Evolutionary conservation across 2,329 filamentous ascomycete species (phyloP).

Genomic region (Arachnomyces sp.): DNA sequence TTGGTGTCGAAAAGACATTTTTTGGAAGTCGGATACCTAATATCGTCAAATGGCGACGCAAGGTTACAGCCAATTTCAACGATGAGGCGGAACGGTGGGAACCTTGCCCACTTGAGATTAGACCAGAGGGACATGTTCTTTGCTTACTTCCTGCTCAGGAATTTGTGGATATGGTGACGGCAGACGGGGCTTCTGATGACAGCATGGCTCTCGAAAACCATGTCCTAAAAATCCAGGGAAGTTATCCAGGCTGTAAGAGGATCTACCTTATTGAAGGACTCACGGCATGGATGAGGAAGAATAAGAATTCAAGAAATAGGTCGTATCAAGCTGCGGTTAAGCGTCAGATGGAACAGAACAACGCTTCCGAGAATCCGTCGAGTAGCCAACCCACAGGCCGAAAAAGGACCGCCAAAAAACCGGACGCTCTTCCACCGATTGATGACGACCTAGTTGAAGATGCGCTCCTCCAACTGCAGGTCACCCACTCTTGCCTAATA

Average conservation of each 20-base stretch:
- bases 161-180: conserved; percentile 55
- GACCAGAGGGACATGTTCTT: conserved; percentile 54
- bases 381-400: conserved; percentile 17
- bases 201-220: conserved; percentile 51
- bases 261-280: conserved; percentile 70
- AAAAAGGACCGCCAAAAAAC: conserved; percentile 32
- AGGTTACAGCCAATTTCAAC: conserved; percentile 57
- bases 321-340: conserved; percentile 61
- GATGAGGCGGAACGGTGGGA: conserved; percentile 58
- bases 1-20: conserved; percentile 36
- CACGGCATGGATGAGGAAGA: conserved; percentile 59
- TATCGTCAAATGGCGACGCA: conserved; percentile 62
- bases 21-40: conserved; percentile 36
- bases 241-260: conserved; percentile 47
- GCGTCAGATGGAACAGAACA: conserved; percentile 27
- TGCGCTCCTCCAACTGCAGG: conserved; percentile 61
- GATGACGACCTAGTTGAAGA: conserved; percentile 65
- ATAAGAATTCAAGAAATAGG: conserved; percentile 58
- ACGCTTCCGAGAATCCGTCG: conserved; percentile 27
- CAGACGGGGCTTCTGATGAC: conserved; percentile 28
- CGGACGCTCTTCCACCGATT: conserved; percentile 43
- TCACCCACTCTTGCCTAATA: conserved; percentile 58
- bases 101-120: conserved; percentile 44
- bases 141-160: conserved; percentile 57
- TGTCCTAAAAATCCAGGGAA: conserved; percentile 47